Percentiles rank a stretch among this genome's conserved stretches.
phyloP scores from a whole-genome alignment of 2,329 filamentous ascomycete genomes.

The Chaetomiaceae sp. region DNA sequence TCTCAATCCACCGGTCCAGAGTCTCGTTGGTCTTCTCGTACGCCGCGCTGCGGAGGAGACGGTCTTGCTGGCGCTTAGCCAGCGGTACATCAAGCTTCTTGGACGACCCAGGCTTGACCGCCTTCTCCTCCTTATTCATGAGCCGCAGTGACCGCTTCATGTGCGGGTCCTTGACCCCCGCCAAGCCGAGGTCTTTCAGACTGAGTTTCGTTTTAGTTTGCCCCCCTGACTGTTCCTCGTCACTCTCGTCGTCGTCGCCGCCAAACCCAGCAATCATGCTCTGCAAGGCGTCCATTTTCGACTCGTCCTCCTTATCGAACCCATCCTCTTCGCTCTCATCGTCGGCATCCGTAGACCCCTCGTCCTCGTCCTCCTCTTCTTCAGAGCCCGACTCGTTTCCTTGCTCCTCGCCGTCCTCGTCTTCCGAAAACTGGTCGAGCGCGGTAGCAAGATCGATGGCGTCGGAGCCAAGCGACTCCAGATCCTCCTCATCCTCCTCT shows the following conservation, averaged over 20 bases:
- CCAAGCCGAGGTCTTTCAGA: slow-evolving; percentile 66
- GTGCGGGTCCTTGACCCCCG: slow-evolving; percentile 64
- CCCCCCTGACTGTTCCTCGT: slow-evolving; percentile 35
- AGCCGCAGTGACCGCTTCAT: slow-evolving; percentile 76
- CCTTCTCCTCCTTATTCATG: slow-evolving; percentile 58
- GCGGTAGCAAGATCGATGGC: slow-evolving; percentile 54
- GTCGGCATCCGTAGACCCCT: slow-evolving; percentile 37
- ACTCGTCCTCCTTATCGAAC: slow-evolving; percentile 39
- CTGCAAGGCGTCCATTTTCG: slow-evolving; percentile 59
- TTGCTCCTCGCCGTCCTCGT: slow-evolving; percentile 43
- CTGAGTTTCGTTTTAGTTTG: slow-evolving; percentile 60
- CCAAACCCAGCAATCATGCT: slow-evolving; percentile 63
- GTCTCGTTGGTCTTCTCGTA: slow-evolving; percentile 91
- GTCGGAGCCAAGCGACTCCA: slow-evolving; percentile 52
- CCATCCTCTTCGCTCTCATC: slow-evolving; percentile 30
- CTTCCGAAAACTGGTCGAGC: slow-evolving; percentile 49
- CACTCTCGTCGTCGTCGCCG: slow-evolving; percentile 54
- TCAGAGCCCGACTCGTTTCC: slow-evolving; percentile 40
- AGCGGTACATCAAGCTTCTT: slow-evolving; percentile 78
- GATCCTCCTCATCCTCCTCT: slow-evolving; percentile 54
- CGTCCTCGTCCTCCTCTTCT: slow-evolving; percentile 34
- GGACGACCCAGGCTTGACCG: slow-evolving; percentile 48
- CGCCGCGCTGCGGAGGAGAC: slow-evolving; percentile 72
- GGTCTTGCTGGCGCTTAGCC: slow-evolving; percentile 78
- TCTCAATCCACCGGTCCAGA: slow-evolving; percentile 85